These are phyloP conservation scores for Stereum hirsutum DNA, from an alignment of 1,284 basidiomycete species.

Conservation along the genomic window DNA sequence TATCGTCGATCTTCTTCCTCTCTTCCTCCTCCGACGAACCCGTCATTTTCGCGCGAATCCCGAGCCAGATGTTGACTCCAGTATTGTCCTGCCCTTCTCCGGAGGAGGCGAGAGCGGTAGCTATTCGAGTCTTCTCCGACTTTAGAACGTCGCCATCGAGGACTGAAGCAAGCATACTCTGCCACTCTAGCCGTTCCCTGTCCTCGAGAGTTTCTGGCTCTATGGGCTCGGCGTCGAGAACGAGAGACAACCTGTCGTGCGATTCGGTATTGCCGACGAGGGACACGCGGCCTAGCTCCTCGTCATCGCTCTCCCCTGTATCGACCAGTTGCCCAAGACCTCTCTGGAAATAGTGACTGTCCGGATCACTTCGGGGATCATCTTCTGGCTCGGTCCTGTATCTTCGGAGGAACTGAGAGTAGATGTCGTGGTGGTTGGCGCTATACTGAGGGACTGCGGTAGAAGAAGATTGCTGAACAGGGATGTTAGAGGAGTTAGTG, in stretches of 20 bases:
- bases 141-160: constrained; percentile 89
- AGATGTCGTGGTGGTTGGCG: constrained; percentile 54
- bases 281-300: constrained; percentile 37
- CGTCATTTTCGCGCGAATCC: constrained; percentile 81
- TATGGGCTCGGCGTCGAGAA: constrained; percentile 49
- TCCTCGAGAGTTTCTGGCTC: constrained; percentile 63
- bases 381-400: constrained; percentile 59
- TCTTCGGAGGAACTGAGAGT: constrained; percentile 67
- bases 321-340: constrained; percentile 65
- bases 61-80: constrained; percentile 78
- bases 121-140: constrained; percentile 87
- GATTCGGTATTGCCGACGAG: constrained; percentile 32
- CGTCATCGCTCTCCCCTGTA: constrained; percentile 70
- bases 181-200: constrained; percentile 86
- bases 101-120: constrained; percentile 59
- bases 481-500: constrained; percentile 19
- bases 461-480: constrained; percentile 17
- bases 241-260: constrained; percentile 41
- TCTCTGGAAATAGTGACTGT: constrained; percentile 66
- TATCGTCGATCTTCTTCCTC: constrained; percentile 72
- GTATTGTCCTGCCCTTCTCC: constrained; percentile 61
- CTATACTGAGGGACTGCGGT: constrained; percentile 17
- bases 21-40: constrained; percentile 80
- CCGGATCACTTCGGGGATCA: constrained; percentile 64
- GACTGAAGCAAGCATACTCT: constrained; percentile 88